Evolutionary conservation across 2,329 filamentous ascomycete genomes (phyloP).

Genomic region (Fusarium chaquense): DNA sequence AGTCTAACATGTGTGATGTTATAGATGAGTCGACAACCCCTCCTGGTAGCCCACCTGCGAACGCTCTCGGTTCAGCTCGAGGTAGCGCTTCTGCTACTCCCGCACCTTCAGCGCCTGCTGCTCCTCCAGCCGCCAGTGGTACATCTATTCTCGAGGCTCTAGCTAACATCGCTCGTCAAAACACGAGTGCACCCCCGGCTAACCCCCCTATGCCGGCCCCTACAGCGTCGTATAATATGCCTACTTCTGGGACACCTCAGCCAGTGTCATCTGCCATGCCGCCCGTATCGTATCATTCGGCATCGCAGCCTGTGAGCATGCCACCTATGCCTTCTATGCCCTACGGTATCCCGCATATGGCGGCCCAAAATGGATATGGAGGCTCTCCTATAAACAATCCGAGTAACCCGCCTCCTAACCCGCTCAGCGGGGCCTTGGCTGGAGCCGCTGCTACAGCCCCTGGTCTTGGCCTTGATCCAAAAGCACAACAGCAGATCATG

Average conservation of each 20-base stretch:
- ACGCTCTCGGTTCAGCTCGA: slow-evolving; percentile 57
- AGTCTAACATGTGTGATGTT: slow-evolving; percentile 56
- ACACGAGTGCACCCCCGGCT: slow-evolving; percentile 63
- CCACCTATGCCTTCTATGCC: slow-evolving; percentile 63
- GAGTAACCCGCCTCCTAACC: slow-evolving; percentile 48
- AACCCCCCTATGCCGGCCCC: slow-evolving; percentile 55
- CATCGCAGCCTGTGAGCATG: slow-evolving; percentile 71
- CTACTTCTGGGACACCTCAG: slow-evolving; percentile 51
- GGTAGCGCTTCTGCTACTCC: slow-evolving; percentile 38
- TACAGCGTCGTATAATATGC: slow-evolving; percentile 58
- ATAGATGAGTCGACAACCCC: slow-evolving; percentile 79
- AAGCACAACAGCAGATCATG: slow-evolving; percentile 77
- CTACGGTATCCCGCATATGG: slow-evolving; percentile 54
- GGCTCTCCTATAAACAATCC: slow-evolving; percentile 45
- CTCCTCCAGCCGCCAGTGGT: slow-evolving; percentile 58
- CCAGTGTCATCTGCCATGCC: slow-evolving; percentile 49
- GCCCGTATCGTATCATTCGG: slow-evolving; percentile 55
- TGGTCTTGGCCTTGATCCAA: slow-evolving; percentile 60
- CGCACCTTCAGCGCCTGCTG: slow-evolving; percentile 50
- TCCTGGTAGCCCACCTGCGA: slow-evolving; percentile 69
- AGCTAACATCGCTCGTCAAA: slow-evolving; percentile 84
- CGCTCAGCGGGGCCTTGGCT: slow-evolving; percentile 51
- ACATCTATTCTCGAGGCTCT: slow-evolving; percentile 81
- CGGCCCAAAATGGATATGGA: slow-evolving; percentile 52
- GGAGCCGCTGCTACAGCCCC: slow-evolving; percentile 49